Percentiles rank a stretch among this genome's conserved stretches.
phyloP scores from a whole-genome alignment of 2,329 filamentous ascomycete genomes.

The Kalaharituber pfeilii region DNA sequence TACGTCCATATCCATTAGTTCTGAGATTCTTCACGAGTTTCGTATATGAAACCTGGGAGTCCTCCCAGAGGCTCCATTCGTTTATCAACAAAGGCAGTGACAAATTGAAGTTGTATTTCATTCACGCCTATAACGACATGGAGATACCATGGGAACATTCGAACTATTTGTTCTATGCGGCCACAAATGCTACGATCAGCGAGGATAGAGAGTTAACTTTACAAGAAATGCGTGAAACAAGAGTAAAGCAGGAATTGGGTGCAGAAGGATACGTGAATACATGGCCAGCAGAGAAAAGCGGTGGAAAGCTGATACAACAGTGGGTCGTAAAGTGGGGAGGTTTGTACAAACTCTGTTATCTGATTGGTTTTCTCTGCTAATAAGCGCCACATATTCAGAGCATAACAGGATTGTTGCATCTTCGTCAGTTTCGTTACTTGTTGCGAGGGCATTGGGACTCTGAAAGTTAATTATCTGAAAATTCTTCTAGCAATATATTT shows the following conservation, averaged over 20 bases:
- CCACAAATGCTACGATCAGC: slow-evolving; percentile 36
- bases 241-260: slow-evolving; percentile 16
- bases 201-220: slow-evolving; percentile 20
- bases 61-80: slow-evolving; percentile 45
- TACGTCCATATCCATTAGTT: slow-evolving; percentile 48
- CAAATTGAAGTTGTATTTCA: slow-evolving; percentile 47
- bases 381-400: background rate
- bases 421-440: slow-evolving; percentile 14
- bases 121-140: slow-evolving; percentile 65
- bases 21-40: slow-evolving; percentile 42
- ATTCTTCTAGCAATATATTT: no score
- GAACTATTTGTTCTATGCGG: slow-evolving; percentile 43
- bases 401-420: slow-evolving; percentile 16
- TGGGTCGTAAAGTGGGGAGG: slow-evolving; percentile 22
- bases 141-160: slow-evolving; percentile 66
- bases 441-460: slow-evolving; percentile 16
- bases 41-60: slow-evolving; percentile 70
- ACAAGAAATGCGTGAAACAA: slow-evolving; percentile 22
- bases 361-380: background rate
- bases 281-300: slow-evolving; percentile 19
- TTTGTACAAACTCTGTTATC: background rate
- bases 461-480: no score
- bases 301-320: slow-evolving; percentile 20
- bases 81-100: slow-evolving; percentile 36
- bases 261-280: slow-evolving; percentile 18